Evolutionary conservation across 768 basidiomycete genomes (phyloP).

Genomic region (Mycena leptocephala): DNA sequence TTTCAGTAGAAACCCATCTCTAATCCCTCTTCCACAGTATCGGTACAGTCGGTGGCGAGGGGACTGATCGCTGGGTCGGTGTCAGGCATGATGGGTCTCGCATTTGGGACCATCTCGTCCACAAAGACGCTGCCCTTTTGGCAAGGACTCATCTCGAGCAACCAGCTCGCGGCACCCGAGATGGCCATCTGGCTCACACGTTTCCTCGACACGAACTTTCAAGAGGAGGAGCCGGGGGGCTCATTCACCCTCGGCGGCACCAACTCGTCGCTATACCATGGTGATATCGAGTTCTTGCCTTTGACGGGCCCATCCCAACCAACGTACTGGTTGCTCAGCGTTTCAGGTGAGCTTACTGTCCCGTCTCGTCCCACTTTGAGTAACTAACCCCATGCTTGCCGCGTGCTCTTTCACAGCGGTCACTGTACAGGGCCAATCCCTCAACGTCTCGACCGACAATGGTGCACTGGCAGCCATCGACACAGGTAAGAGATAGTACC

Average conservation of each 20-base stretch:
- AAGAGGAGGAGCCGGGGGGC: slow-evolving; percentile 69
- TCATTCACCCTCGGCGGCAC: slow-evolving; percentile 82
- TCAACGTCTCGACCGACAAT: slow-evolving; percentile 59
- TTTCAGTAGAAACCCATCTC: no score
- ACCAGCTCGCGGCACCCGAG: slow-evolving; percentile 63
- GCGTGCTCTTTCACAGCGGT: slow-evolving; percentile 57
- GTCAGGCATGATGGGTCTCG: slow-evolving; percentile 86
- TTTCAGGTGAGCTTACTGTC: slow-evolving; percentile 57
- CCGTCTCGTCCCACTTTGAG: no score
- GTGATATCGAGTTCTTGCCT: slow-evolving; percentile 76
- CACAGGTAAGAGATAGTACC: no score
- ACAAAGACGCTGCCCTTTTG: slow-evolving; percentile 77
- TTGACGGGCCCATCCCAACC: slow-evolving; percentile 56
- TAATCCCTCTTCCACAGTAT: no score
- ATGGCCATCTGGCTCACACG: slow-evolving; percentile 80
- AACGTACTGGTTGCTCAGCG: slow-evolving; percentile 74
- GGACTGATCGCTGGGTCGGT: no score
- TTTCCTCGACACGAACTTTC: slow-evolving; percentile 52
- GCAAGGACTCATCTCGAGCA: slow-evolving; percentile 63
- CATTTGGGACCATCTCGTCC: slow-evolving; percentile 71
- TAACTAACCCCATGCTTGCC: background rate
- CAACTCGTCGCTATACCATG: slow-evolving; percentile 72
- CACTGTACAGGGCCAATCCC: slow-evolving; percentile 69
- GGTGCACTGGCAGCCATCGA: slow-evolving; percentile 50
- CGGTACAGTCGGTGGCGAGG: no score